Evolutionary conservation across 2,329 filamentous ascomycete genomes (phyloP).

Genomic region (Sphaceloma murrayae): DNA sequence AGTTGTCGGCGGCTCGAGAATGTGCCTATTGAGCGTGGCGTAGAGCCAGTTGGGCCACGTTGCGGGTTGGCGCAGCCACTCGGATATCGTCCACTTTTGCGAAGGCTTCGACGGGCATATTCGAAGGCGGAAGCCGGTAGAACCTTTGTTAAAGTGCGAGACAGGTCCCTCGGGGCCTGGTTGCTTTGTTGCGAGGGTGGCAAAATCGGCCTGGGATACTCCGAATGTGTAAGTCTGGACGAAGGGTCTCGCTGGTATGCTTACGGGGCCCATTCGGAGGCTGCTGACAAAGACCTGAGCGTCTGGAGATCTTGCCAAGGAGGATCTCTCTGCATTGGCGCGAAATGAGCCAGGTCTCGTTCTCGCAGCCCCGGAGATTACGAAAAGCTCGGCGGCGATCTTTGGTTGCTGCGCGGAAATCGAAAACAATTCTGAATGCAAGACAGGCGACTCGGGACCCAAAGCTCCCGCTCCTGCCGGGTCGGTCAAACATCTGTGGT

Average conservation of each 20-base stretch:
- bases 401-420: neutral
- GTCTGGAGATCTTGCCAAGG: neutral
- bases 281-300: neutral
- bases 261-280: neutral
- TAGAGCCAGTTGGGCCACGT: neutral
- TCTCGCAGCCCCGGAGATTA: too few relatives aligned
- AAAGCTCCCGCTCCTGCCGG: neutral
- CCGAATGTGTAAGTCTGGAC: conserved; percentile 1
- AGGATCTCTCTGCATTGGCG: neutral
- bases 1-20: neutral
- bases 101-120: neutral
- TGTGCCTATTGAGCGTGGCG: conserved; percentile 2
- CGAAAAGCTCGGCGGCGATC: neutral
- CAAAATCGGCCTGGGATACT: neutral
- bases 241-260: neutral
- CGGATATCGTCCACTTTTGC: neutral
- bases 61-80: neutral
- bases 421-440: neutral
- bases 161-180: neutral
- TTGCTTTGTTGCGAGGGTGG: neutral
- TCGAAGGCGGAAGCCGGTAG: conserved; percentile 2
- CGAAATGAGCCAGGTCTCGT: neutral
- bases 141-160: conserved; percentile 1
- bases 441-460: too few relatives aligned
- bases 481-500: neutral